Conservation (phyloP, 1,284 basidiomycete species). For the Ceratobasidium sp. region DNA sequence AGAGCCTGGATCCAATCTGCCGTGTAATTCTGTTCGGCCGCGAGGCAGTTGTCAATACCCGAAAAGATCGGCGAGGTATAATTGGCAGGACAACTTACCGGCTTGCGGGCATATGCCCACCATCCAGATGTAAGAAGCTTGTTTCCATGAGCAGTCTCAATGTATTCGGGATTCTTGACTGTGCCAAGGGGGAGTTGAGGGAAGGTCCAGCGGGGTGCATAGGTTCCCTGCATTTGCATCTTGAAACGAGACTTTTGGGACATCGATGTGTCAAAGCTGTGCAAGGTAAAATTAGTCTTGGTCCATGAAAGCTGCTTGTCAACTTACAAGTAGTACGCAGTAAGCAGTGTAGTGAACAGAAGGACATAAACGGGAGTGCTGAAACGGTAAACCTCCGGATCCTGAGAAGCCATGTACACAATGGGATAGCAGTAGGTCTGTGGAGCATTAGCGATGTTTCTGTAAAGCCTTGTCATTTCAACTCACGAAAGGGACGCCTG, state of each 20-base stretch:
- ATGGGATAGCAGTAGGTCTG: conserved; percentile 97
- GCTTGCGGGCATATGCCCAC: conserved; percentile 92
- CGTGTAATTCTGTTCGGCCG: conserved; percentile 71
- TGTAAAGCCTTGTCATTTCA: conserved; percentile 11
- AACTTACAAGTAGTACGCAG: conserved; percentile 85
- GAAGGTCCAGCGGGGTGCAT: conserved; percentile 88
- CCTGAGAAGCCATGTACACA: conserved; percentile 97
- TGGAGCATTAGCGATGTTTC: conserved; percentile 49
- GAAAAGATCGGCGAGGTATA: not conserved
- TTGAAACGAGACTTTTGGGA: conserved; percentile 98
- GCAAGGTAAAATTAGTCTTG: not conserved
- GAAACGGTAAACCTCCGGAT: conserved; percentile 89
- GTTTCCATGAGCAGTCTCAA: conserved; percentile 96
- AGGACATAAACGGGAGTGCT: conserved; percentile 77
- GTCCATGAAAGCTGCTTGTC: not conserved
- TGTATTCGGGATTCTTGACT: conserved; percentile 89
- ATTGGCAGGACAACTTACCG: conserved; percentile 61
- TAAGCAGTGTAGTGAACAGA: conserved; percentile 79
- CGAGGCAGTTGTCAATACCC: not conserved
- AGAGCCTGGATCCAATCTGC: conserved; percentile 91
- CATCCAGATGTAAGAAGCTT: conserved; percentile 86
- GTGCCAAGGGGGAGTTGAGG: conserved; percentile 90
- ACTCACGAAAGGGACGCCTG: conserved; percentile 74
- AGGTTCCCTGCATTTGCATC: conserved; percentile 93
- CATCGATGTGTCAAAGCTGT: conserved; percentile 93